A percentile compares a stretch with the other conserved stretches of the same genome.
phyloP scores from a whole-genome alignment of 2,329 filamentous ascomycete species.

The Dissoconium aciculare region DNA sequence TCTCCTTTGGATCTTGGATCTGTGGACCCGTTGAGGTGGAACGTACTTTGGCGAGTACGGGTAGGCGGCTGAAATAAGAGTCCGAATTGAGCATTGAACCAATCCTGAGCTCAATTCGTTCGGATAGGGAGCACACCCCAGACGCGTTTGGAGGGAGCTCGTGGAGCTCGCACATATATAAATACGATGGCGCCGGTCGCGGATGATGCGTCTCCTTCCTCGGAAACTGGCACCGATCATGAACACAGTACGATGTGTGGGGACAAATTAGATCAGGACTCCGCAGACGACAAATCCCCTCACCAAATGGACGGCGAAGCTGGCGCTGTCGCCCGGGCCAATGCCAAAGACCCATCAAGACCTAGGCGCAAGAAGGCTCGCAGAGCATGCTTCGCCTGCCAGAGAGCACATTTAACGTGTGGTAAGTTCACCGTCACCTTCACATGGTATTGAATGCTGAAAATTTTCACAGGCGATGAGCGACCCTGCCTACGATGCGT shows the following conservation, averaged over 20 bases:
- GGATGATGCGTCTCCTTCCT: conserved; percentile 33
- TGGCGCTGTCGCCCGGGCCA: conserved; percentile 18
- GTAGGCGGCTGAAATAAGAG: no score
- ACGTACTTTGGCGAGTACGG: no score
- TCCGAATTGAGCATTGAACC: no score
- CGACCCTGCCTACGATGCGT: conserved; percentile 87
- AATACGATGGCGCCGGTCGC: conserved; percentile 38
- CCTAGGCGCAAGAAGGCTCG: conserved; percentile 91
- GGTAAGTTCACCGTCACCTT: conserved; percentile 48
- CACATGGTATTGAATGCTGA: conserved; percentile 3
- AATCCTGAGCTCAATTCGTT: no score
- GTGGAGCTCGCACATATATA: conserved; percentile 26
- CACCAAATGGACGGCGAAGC: conserved; percentile 1
- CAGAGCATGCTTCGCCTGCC: conserved; percentile 89
- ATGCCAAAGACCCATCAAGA: conserved; percentile 75
- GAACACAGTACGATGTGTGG: conserved; percentile 30
- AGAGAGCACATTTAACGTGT: conserved; percentile 92
- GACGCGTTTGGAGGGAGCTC: no score
- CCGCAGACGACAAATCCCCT: conserved; percentile 24
- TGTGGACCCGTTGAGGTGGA: no score
- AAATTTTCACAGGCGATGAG: conserved; percentile 59
- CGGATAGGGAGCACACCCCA: no score
- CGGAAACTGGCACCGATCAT: conserved; percentile 31
- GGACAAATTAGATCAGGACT: conserved; percentile 25
- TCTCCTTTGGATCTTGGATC: no score